Percentiles rank a stretch among this genome's conserved stretches.
Conservation (phyloP, 345 rosid species). For the Citropsis articulata region DNA sequence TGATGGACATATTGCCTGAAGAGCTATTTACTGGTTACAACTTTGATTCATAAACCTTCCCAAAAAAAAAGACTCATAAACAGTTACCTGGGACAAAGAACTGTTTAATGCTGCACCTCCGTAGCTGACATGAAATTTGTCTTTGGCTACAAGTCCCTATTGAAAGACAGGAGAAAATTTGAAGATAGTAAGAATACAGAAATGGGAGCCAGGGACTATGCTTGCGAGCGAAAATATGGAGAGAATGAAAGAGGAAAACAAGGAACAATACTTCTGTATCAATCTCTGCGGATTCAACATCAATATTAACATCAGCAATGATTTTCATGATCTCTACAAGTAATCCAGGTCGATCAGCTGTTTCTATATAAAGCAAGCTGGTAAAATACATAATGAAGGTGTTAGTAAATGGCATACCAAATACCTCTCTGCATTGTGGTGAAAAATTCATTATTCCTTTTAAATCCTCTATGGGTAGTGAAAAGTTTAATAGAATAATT, state of each 20-base stretch:
- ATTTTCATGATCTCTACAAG: slow-evolving; percentile 80
- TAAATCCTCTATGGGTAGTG: not conserved
- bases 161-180: slow-evolving; percentile 5
- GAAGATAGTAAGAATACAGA: not conserved
- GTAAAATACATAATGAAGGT: slow-evolving; percentile 17
- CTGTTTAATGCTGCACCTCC: slow-evolving; percentile 73
- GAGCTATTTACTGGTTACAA: too few relatives aligned
- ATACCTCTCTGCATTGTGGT: not conserved
- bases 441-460: not conserved
- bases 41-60: not conserved
- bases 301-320: slow-evolving; percentile 76
- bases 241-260: not conserved
- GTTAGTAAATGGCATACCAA: not conserved
- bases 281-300: slow-evolving; percentile 90
- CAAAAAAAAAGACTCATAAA: not conserved
- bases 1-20: not conserved
- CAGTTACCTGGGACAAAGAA: slow-evolving; percentile 70
- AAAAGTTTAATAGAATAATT: not conserved
- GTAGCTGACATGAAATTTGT: slow-evolving; percentile 95
- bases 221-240: not conserved
- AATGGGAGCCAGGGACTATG: not conserved
- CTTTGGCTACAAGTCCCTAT: slow-evolving; percentile 92
- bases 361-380: slow-evolving; percentile 85
- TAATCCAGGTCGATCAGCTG: slow-evolving; percentile 95
- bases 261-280: slow-evolving; percentile 71